Conservation (phyloP, 2,329 filamentous ascomycete species). For the Aspergillus ochraceoroseus region DNA sequence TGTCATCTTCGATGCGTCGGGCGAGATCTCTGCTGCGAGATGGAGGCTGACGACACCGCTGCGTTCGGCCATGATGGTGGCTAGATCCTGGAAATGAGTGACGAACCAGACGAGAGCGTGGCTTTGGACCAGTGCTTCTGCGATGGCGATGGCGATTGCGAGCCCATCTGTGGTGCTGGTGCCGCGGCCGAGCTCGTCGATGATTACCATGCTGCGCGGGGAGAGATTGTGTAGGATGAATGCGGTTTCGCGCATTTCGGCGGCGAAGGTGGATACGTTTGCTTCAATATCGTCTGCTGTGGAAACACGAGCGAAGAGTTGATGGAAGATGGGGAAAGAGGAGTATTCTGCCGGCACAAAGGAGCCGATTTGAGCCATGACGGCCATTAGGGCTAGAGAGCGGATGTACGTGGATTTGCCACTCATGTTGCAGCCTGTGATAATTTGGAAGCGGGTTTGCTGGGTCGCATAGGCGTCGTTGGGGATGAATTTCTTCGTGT, state of each 20-base stretch:
- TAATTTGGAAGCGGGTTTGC: constrained; percentile 79
- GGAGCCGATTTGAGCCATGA: constrained; percentile 91
- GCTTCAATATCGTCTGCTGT: constrained; percentile 83
- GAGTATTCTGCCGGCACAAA: constrained; percentile 87
- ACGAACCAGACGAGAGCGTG: constrained; percentile 83
- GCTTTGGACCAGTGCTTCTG: constrained; percentile 78
- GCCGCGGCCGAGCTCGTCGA: constrained; percentile 88
- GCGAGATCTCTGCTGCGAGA: constrained; percentile 63
- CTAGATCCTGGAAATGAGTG: constrained; percentile 84
- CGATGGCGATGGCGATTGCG: constrained; percentile 82
- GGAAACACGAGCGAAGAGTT: constrained; percentile 81
- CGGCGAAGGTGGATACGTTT: constrained; percentile 87
- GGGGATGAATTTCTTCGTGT: constrained; percentile 66
- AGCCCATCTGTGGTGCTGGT: constrained; percentile 86
- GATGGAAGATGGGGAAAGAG: constrained; percentile 70
- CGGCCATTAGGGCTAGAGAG: constrained; percentile 71
- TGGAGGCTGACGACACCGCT: constrained; percentile 79
- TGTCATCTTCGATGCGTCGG: constrained; percentile 59
- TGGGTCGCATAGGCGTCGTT: constrained; percentile 85
- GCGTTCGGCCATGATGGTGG: constrained; percentile 67
- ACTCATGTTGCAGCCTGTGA: constrained; percentile 97
- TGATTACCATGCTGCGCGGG: constrained; percentile 68
- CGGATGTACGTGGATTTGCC: constrained; percentile 95
- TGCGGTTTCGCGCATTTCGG: constrained; percentile 93
- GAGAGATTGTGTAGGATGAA: constrained; percentile 86